Base-by-base conservation (phyloP, 495 filamentous ascomycete genomes). In the Apodospora peruviana region DNA sequence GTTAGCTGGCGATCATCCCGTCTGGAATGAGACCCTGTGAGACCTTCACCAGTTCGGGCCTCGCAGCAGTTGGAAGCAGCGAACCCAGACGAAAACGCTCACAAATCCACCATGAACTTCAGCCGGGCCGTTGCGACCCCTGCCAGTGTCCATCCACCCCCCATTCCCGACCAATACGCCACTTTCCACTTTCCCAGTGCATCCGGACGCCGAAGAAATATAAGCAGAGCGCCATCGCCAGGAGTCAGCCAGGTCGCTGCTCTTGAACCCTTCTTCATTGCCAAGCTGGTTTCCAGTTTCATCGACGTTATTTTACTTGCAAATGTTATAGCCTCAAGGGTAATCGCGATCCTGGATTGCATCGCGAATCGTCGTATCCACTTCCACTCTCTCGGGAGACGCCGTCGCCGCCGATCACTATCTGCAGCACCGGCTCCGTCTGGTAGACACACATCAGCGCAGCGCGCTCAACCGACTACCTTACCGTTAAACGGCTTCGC, bases 181-280 rank as follows among this genome's bases (percentile, higher is more conserved):
- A 32, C 27, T 32, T 32, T 32, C 27, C 27, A 7, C 27, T 32
- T 32, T 32, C 17, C 12, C 9, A 40, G 7, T 14, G 27, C 7
- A 14, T 7, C 7, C 14, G 7, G 27, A 32, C 27, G 7, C 27
- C 27, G 27, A 32, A 14, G 14, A 21, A 43, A 25, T 17, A 37
- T 47, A 45, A 53, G 39, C 43, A 40, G 47, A 40, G 17, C 46
- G 51, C 60, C 51, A 55, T 47, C 54, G 46, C 54, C 46, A 50
- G 50, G 50, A 58, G 54, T 25, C 57, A 55, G 58, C 52, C 40
- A 18, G 32, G 36, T 51, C 34, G 47, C 21, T 39, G 23, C 51
- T 34, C 18, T 20, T 9, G 5, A 25, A 42, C 16, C 11, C 16
- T 17, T 38, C 11, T 18, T 38, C 27, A 32, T 17, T 11, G 21